A percentile compares a stretch with the other conserved stretches of the same genome.
phyloP scores from a whole-genome alignment of 148 eudicot species.

The Pharnaceum exiguum region DNA sequence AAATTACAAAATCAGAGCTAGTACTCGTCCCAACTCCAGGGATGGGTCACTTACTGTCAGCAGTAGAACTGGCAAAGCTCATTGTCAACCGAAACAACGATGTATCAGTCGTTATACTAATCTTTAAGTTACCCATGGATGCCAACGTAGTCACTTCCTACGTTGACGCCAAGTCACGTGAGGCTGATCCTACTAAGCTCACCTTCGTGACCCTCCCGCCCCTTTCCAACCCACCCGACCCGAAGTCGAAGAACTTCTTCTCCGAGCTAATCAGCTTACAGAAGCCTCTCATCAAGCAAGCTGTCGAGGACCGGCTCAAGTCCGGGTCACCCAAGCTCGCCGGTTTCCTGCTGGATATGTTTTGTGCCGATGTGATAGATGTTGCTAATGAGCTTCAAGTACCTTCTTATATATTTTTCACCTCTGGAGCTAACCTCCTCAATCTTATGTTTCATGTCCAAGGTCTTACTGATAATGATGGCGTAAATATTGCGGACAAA shows the following conservation, averaged over 20 bases:
- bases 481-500: constrained; percentile 8
- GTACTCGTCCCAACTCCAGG: constrained; percentile 48
- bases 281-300: constrained; percentile 19
- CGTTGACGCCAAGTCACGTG: constrained; percentile 21
- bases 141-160: constrained; percentile 9
- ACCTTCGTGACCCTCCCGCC: constrained; percentile 14
- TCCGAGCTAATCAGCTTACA: constrained; percentile 1
- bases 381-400: constrained; percentile 29
- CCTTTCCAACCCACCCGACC: neutral
- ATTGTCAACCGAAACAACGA: constrained; percentile 24
- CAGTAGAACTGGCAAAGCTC: constrained; percentile 42
- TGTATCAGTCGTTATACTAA: constrained; percentile 29
- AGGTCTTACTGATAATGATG: constrained; percentile 4
- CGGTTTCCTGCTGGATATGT: constrained; percentile 33
- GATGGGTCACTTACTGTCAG: constrained; percentile 37
- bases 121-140: constrained; percentile 26
- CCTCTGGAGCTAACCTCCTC: constrained; percentile 23
- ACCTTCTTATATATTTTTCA: constrained; percentile 30
- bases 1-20: too few relatives aligned
- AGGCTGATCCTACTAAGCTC: constrained; percentile 12
- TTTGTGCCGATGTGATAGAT: constrained; percentile 30
- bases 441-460: constrained; percentile 20
- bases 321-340: neutral
- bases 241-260: neutral
- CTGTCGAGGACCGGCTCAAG: constrained; percentile 5